Evolutionary conservation across 345 rosid species (phyloP), one percentile per base, ranked within the genome.

Genomic region (Syzygium grande): DNA sequence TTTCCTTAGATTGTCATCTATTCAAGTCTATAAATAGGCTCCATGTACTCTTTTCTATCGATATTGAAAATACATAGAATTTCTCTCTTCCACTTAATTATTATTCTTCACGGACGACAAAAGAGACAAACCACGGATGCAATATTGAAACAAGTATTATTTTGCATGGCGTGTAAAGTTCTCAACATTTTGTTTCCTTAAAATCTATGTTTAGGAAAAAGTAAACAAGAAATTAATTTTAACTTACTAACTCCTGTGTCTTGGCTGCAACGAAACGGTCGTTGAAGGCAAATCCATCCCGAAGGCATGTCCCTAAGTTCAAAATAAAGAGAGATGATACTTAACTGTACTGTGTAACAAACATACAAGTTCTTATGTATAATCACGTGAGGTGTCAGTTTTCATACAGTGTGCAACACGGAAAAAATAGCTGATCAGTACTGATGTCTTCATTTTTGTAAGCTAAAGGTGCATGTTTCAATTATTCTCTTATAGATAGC

Each of bases 221-320:
- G 19, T 59, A 11, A 25, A 58, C 22, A 25, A 0, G 5, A 56
- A 59, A 11, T 2, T 5, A 59, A 29, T 7, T 29, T 43, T 27
- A 43, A 90, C 98, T 94, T 90, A 95, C 97, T 92, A 52, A 90
- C 86, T 86, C 95, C 93, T 90, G 87, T 6, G 59, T 89, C 96
- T 89, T 92, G 91, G 86, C 91, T 88, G 91, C 98, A 94, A 43
- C 87, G 93, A 87, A 95, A 95, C 68, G 89, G 85, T 77, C 89
- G 90, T 86, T 96, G 98, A 88, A 96, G 96, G 88, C 98, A 96
- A 86, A 89, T 87, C 87, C 94, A 89, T 49, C 97, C 95, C 1
- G 91, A 80, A 80, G 84, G 84, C 84, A 80, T 87, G 77, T 63
- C 21, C 77, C 77, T 29, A 63, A 63, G 77, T 63, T 63, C 21